Base-by-base conservation (phyloP, 352 stramenopile species). In the Plasmopara halstedii region DNA sequence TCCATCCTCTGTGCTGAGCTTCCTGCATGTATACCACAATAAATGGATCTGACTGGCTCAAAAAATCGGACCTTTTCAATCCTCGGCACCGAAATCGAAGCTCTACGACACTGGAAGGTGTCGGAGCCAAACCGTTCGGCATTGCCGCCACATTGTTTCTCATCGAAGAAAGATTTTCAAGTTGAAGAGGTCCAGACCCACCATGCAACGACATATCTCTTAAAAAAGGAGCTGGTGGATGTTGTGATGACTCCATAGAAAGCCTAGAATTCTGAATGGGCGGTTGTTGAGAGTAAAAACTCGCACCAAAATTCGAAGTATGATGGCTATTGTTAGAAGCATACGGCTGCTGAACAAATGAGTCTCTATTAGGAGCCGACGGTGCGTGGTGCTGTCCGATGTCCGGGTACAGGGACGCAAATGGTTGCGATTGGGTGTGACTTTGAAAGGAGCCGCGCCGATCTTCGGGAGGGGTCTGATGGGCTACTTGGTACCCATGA, bases 11-110 rank as follows among this genome's bases (percentile, higher is more conserved):
- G 3, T 42, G 50, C 31, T 62, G 53, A 9, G 51, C 56, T 53
- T 85, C 73, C 23, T 88, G 67, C 35, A 83, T 51, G 58, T 88
- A 88, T 9, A 85, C 42, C 36, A 88, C 73, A 32, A 88, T 51
- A 50, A 88, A 88, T 20, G 76, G 73, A 40, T 88, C 76, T 7
- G 76, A 88, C 33, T 85, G 69, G 38, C 73, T 85, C 18, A 85
- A 46, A 19, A 85, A 53, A 21, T 88, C 76, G 10, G 71, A 64
- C 22, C 79, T 88, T 56, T 88, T 88, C 43, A 83, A 56, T 13
- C 67, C 71, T 25, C 75, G 78, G 62, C 73, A 85, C 4, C 71
- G 71, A 53, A 85, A 82, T 2, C 73, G 71, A 35, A 88, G 65
- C 46, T 84, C 71, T 37, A 86, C 60, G 37, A 82, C 54, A 44